A percentile compares a stretch with the other conserved stretches of the same genome.
phyloP scores from a whole-genome alignment of 306 rosid species.

The Gleditsia sinensis region DNA sequence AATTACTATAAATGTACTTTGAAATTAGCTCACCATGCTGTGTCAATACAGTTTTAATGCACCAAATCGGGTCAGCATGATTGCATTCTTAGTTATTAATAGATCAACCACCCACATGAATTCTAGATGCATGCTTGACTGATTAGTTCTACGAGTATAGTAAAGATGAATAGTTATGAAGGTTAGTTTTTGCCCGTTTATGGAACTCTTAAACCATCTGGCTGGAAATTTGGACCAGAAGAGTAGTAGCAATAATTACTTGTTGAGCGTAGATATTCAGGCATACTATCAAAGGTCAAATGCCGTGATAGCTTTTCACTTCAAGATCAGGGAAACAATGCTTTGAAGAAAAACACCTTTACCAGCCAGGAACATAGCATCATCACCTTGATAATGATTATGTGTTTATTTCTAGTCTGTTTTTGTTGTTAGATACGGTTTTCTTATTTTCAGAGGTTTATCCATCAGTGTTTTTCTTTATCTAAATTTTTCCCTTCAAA shows the following conservation, averaged over 20 bases:
- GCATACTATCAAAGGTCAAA: background rate
- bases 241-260: background rate
- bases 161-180: background rate
- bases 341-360: background rate
- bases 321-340: background rate
- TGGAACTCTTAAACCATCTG: background rate
- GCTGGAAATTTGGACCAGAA: constrained; percentile 4
- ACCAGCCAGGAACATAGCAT: background rate
- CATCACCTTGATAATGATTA: background rate
- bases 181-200: background rate
- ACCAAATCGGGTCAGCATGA: background rate
- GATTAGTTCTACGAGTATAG: background rate
- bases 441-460: background rate
- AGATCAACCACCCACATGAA: background rate
- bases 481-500: background rate
- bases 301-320: background rate
- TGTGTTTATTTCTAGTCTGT: background rate
- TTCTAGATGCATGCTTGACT: background rate
- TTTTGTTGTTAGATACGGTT: background rate
- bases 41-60: background rate
- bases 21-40: background rate
- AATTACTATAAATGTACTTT: background rate
- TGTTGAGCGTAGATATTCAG: background rate
- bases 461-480: background rate
- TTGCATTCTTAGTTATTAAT: background rate